These are phyloP conservation scores for Triglochin maritima DNA, from an alignment of 106 monocot species.

Conservation along the genomic window DNA sequence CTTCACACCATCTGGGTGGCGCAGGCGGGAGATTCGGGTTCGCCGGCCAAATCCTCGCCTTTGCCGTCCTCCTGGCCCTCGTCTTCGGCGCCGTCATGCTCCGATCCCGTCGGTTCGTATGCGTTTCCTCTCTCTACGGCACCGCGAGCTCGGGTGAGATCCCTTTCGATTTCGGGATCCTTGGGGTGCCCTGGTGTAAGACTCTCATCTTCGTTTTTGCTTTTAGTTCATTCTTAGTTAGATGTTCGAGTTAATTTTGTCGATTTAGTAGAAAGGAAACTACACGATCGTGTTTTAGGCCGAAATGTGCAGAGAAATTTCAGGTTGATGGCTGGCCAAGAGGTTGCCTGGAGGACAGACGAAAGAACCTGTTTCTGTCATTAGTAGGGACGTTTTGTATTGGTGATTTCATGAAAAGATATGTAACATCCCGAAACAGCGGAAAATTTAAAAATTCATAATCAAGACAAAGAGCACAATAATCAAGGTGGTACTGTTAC, in stretches of 20 bases:
- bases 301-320: neutral
- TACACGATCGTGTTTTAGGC: neutral
- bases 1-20: conserved; percentile 13
- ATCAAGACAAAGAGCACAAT: no score
- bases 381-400: no score
- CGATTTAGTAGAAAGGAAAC: no score
- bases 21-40: neutral
- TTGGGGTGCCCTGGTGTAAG: conserved; percentile 98
- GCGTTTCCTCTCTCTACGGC: conserved; percentile 26
- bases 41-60: conserved; percentile 20
- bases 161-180: conserved; percentile 84
- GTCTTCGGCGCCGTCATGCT: neutral
- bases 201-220: neutral
- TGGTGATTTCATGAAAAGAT: no score
- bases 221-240: neutral
- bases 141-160: conserved; percentile 17
- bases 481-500: no score
- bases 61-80: conserved; percentile 6
- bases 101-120: conserved; percentile 25
- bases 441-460: no score
- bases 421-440: no score
- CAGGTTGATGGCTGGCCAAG: neutral
- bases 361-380: no score
- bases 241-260: no score
- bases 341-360: no score